Percentiles rank a stretch among this genome's conserved stretches.
Evolutionary conservation across 1,139 yeast species (phyloP).

Genomic region (Sugiyamaella grinbergsii): DNA sequence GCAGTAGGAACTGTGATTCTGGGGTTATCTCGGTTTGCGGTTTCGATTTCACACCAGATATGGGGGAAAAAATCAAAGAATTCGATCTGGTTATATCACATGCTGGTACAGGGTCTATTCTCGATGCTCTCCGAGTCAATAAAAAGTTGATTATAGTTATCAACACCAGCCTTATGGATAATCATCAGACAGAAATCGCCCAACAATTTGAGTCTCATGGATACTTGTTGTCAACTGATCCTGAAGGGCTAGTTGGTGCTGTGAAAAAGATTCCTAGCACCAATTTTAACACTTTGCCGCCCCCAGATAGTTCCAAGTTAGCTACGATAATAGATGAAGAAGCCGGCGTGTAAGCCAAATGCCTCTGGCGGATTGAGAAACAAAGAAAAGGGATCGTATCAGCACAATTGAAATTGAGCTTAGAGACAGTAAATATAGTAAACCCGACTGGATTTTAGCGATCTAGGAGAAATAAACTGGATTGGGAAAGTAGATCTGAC

Average conservation of each 20-base stretch:
- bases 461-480: too few relatives aligned
- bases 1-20: slow-evolving; percentile 2
- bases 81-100: slow-evolving; percentile 74
- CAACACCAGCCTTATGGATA: slow-evolving; percentile 73
- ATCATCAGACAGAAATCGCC: slow-evolving; percentile 85
- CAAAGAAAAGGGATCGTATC: too few relatives aligned
- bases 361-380: too few relatives aligned
- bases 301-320: slow-evolving; percentile 30
- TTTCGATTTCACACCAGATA: slow-evolving; percentile 45
- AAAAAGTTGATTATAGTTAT: slow-evolving; percentile 69
- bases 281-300: slow-evolving; percentile 30
- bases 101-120: slow-evolving; percentile 89
- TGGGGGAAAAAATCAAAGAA: slow-evolving; percentile 47
- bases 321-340: slow-evolving; percentile 33
- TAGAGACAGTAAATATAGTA: too few relatives aligned
- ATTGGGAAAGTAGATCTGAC: too few relatives aligned
- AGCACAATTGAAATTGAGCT: too few relatives aligned
- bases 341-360: slow-evolving; percentile 28
- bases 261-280: slow-evolving; percentile 21
- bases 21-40: slow-evolving; percentile 45
- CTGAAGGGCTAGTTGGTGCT: slow-evolving; percentile 24
- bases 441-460: too few relatives aligned
- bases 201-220: slow-evolving; percentile 50
- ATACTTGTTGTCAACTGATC: slow-evolving; percentile 40
- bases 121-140: slow-evolving; percentile 64